Evolutionary conservation across 2,329 filamentous ascomycete genomes (phyloP).

Genomic region (Pseudopithomyces maydicus): DNA sequence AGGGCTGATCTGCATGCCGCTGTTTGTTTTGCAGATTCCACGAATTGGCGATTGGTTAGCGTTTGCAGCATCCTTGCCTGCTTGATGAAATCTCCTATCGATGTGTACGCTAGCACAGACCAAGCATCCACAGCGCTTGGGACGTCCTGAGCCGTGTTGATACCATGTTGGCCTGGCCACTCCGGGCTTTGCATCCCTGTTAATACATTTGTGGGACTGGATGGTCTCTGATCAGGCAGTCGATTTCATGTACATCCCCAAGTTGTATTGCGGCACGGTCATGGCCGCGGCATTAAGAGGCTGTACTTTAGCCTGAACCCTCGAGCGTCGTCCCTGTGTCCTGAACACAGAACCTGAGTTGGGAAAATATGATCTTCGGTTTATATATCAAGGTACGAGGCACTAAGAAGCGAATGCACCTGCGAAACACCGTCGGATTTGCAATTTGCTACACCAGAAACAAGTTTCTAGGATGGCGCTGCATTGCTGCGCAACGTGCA

Average conservation of each 20-base stretch:
- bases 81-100: background rate
- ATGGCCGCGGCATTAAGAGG: background rate
- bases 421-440: no score
- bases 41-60: no score
- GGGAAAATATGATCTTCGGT: no score
- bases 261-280: background rate
- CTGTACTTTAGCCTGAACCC: background rate
- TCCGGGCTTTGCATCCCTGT: background rate
- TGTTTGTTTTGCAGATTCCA: background rate
- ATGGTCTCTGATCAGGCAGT: background rate
- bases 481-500: no score
- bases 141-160: background rate
- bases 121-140: conserved; percentile 4
- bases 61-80: no score
- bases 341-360: no score
- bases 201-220: background rate
- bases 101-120: background rate
- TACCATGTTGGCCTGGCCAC: background rate
- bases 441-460: no score
- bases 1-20: background rate
- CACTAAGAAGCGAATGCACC: no score
- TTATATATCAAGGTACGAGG: no score
- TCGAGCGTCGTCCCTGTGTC: no score
- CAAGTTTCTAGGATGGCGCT: no score
- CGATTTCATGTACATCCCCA: background rate